Evolutionary conservation across 2,329 filamentous ascomycete species (phyloP).

Genomic region (Ophiocordyceps camponoti-leonardi): DNA sequence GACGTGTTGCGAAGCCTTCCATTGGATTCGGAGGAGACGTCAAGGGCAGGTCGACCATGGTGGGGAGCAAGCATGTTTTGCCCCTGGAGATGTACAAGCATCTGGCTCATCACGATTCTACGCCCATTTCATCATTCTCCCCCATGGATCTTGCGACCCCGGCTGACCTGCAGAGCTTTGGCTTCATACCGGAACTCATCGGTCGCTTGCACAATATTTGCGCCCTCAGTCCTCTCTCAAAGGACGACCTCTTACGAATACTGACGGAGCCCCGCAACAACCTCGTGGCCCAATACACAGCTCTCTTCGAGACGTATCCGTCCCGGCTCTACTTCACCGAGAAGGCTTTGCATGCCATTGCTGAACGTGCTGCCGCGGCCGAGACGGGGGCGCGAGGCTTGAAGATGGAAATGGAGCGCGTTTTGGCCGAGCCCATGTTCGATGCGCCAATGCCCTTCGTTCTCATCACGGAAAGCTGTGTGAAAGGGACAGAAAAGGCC

Average conservation of each 20-base stretch:
- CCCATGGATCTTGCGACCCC: slow-evolving; percentile 58
- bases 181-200: slow-evolving; percentile 88
- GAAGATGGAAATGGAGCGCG: slow-evolving; percentile 65
- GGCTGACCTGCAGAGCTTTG: slow-evolving; percentile 64
- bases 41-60: slow-evolving; percentile 34
- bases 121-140: slow-evolving; percentile 25
- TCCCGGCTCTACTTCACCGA: slow-evolving; percentile 73
- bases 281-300: slow-evolving; percentile 73
- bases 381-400: slow-evolving; percentile 65
- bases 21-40: slow-evolving; percentile 87
- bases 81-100: slow-evolving; percentile 43
- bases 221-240: slow-evolving; percentile 59
- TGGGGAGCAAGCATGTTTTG: slow-evolving; percentile 37
- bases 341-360: slow-evolving; percentile 64
- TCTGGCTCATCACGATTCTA: slow-evolving; percentile 33
- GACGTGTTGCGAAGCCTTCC: slow-evolving; percentile 67
- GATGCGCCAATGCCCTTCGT: slow-evolving; percentile 63
- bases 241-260: slow-evolving; percentile 59
- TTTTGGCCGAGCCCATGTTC: slow-evolving; percentile 67
- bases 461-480: slow-evolving; percentile 53
- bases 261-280: slow-evolving; percentile 85
- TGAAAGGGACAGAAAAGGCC: slow-evolving; percentile 41
- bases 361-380: slow-evolving; percentile 41
- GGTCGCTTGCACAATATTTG: slow-evolving; percentile 87
- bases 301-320: slow-evolving; percentile 66